phyloP scores from a whole-genome alignment of 2,329 filamentous ascomycete genomes.

The Colletotrichum tabaci region DNA sequence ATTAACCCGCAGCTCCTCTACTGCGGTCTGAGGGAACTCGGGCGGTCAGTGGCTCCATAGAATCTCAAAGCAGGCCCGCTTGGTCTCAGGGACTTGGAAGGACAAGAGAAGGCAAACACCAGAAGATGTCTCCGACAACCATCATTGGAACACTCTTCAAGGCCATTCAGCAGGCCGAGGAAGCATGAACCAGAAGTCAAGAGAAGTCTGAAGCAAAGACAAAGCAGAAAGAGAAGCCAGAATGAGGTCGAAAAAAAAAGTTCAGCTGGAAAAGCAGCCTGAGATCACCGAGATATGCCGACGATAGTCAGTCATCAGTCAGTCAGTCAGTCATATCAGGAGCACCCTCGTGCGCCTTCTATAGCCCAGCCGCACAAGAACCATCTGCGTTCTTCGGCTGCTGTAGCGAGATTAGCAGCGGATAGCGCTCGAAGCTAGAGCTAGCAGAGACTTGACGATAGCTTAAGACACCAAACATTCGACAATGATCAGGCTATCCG shows the following conservation, averaged over 20 bases:
- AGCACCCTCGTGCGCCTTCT: slow-evolving; percentile 50
- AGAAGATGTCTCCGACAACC: slow-evolving; percentile 17
- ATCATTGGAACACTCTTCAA: slow-evolving; percentile 36
- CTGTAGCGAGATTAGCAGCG: slow-evolving; percentile 71
- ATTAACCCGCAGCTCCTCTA: slow-evolving; percentile 35
- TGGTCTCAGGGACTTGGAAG: slow-evolving; percentile 37
- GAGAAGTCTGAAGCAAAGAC: slow-evolving; percentile 38
- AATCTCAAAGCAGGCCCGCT: slow-evolving; percentile 27
- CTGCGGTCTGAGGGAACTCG: slow-evolving; percentile 30
- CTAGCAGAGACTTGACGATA: slow-evolving; percentile 80
- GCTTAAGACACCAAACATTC: slow-evolving; percentile 72
- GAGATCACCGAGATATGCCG: slow-evolving; percentile 42
- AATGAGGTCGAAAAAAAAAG: slow-evolving; percentile 39
- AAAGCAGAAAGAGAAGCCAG: slow-evolving; percentile 40
- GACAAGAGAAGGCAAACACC: slow-evolving; percentile 32
- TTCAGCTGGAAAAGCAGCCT: slow-evolving; percentile 42
- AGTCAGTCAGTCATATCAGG: slow-evolving; percentile 40
- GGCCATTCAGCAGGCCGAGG: slow-evolving; percentile 37
- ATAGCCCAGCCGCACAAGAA: slow-evolving; percentile 65
- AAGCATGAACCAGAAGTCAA: slow-evolving; percentile 29
- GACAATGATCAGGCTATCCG: slow-evolving; percentile 61
- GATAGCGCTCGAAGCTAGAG: slow-evolving; percentile 75
- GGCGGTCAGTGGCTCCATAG: slow-evolving; percentile 26
- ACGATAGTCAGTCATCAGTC: slow-evolving; percentile 44
- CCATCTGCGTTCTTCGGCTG: slow-evolving; percentile 57